These are phyloP conservation scores for Podospora fimiseda DNA, from an alignment of 495 filamentous ascomycete species.

Conservation along the genomic window DNA sequence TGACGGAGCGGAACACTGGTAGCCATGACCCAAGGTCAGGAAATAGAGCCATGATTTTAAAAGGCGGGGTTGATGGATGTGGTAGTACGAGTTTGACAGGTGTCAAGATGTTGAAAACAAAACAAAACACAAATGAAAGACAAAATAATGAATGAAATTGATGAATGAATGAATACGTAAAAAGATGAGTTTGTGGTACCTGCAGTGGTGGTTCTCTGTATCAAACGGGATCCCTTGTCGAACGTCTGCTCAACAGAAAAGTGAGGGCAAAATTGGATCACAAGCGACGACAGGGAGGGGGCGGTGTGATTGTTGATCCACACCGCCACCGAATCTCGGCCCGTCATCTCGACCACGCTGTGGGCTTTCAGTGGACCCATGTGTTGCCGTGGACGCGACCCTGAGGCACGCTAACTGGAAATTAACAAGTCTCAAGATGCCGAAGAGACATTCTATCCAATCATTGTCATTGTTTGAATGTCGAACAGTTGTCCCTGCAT, in stretches of 20 bases:
- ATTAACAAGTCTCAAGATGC: neutral
- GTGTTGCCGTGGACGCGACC: too few species aligned
- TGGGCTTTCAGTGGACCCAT: neutral
- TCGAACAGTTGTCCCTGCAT: too few species aligned
- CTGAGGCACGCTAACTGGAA: constrained; percentile 5
- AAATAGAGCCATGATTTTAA: constrained; percentile 17
- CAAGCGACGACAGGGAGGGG: neutral
- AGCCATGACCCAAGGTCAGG: constrained; percentile 23
- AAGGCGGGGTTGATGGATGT: neutral
- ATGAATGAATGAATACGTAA: neutral
- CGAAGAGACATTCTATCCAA: neutral
- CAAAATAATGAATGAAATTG: neutral
- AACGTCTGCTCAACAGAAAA: neutral
- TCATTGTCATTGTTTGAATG: neutral
- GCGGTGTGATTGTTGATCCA: constrained; percentile 4
- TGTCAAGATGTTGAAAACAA: neutral
- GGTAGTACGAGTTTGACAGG: neutral
- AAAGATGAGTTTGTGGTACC: neutral
- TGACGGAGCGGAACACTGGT: constrained; percentile 18
- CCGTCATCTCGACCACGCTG: neutral
- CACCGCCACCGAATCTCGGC: constrained; percentile 5
- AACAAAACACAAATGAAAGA: neutral
- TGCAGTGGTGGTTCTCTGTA: neutral
- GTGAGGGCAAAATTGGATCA: neutral
- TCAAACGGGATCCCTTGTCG: neutral